These are phyloP conservation scores for Ceratorhiza oryzae-sativae DNA, from an alignment of 1,284 basidiomycete species.

Conservation along the genomic window DNA sequence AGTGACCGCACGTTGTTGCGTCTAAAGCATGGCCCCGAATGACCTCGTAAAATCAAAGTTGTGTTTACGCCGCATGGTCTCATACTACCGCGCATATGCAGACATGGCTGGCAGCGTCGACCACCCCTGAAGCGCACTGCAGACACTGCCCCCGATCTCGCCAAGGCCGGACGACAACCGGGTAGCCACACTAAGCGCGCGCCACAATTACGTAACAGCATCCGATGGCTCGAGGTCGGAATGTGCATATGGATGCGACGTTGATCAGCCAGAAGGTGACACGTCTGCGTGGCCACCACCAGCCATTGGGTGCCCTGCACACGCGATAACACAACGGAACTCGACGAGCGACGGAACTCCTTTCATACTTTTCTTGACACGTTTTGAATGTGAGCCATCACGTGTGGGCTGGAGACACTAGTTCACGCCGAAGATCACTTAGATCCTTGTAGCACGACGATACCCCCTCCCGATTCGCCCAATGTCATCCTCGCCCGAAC, in stretches of 20 bases:
- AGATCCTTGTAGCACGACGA: neutral
- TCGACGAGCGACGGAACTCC: too few species aligned
- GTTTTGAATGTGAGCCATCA: neutral
- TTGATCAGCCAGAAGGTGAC: neutral
- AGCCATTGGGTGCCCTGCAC: too few species aligned
- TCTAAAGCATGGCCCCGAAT: too few species aligned
- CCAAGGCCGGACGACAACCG: neutral
- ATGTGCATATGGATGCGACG: neutral
- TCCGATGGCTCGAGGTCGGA: neutral
- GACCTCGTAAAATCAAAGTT: too few species aligned
- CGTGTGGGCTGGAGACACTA: neutral
- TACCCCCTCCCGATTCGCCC: neutral
- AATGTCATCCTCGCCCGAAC: constrained; percentile 9
- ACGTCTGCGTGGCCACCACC: too few species aligned
- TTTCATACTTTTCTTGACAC: neutral
- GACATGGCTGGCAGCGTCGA: too few species aligned
- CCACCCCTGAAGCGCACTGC: too few species aligned
- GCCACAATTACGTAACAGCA: neutral
- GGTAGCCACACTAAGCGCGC: neutral
- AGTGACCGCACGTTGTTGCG: too few species aligned
- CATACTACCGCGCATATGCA: too few species aligned
- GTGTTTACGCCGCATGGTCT: too few species aligned
- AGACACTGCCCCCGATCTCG: too few species aligned
- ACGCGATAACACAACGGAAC: neutral
- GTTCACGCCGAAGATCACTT: constrained; percentile 13